Conservation (phyloP, 495 filamentous ascomycete species). For the Hypomontagnella monticulosa region DNA sequence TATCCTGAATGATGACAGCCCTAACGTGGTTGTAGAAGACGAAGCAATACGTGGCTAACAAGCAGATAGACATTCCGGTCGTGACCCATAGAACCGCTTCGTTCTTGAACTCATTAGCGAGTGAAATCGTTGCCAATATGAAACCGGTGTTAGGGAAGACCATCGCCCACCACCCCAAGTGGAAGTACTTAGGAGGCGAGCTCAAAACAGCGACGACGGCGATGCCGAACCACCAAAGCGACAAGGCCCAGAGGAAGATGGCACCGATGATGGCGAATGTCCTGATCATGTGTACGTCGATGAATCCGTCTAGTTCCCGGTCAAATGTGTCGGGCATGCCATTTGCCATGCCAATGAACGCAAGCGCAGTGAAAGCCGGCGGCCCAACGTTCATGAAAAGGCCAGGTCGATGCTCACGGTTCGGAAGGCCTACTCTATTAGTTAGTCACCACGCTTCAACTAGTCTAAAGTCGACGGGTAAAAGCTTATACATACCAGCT, state of each 20-base stretch:
- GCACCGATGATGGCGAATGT: conserved; percentile 63
- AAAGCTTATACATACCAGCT: conserved; percentile 56
- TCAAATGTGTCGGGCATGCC: conserved; percentile 53
- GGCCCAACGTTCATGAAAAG: conserved; percentile 80
- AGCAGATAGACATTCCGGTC: conserved; percentile 61
- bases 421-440: conserved; percentile 51
- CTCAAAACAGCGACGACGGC: conserved; percentile 63
- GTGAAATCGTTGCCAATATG: conserved; percentile 58
- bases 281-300: conserved; percentile 55
- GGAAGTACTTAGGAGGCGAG: conserved; percentile 61
- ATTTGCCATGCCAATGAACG: conserved; percentile 71
- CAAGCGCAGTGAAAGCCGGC: conserved; percentile 73
- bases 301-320: conserved; percentile 37
- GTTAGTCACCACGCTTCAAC: conserved; percentile 21
- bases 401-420: conserved; percentile 62
- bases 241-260: conserved; percentile 74
- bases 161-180: conserved; percentile 67
- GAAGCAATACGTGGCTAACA: conserved; percentile 66
- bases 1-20: conserved; percentile 65
- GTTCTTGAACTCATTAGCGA: conserved; percentile 55
- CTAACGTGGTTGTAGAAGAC: conserved; percentile 63
- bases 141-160: conserved; percentile 71
- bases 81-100: conserved; percentile 56
- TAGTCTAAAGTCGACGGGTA: neutral
- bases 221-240: conserved; percentile 76